phyloP scores from a whole-genome alignment of 495 filamentous ascomycete genomes.

The Collariella sp. region DNA sequence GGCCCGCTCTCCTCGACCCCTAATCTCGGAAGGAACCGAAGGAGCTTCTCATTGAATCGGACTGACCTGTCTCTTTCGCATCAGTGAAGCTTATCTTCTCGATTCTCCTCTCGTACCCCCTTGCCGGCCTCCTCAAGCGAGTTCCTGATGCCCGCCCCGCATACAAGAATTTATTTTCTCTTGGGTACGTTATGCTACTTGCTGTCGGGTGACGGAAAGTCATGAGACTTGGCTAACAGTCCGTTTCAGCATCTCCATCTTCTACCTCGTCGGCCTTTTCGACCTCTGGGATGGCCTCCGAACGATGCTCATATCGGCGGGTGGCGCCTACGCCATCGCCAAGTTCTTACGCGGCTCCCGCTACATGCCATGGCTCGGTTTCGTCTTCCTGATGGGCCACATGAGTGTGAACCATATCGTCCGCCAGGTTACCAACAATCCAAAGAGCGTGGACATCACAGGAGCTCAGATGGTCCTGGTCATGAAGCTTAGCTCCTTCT shows the following conservation, averaged over 20 bases:
- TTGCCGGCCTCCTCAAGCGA: slow-evolving; percentile 81
- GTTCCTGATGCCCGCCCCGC: slow-evolving; percentile 78
- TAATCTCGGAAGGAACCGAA: neutral
- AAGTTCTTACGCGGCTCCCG: slow-evolving; percentile 71
- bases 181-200: slow-evolving; percentile 44
- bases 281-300: slow-evolving; percentile 82
- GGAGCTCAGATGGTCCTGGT: slow-evolving; percentile 96
- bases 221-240: slow-evolving; percentile 1
- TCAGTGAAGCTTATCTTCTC: slow-evolving; percentile 88
- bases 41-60: neutral
- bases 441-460: slow-evolving; percentile 72
- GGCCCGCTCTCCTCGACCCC: neutral
- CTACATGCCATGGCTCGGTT: slow-evolving; percentile 97
- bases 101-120: slow-evolving; percentile 86
- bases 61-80: slow-evolving; percentile 15
- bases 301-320: slow-evolving; percentile 70
- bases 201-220: neutral
- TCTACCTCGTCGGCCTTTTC: slow-evolving; percentile 92
- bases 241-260: slow-evolving; percentile 54
- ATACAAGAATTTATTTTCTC: slow-evolving; percentile 84
- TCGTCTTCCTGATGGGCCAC: slow-evolving; percentile 90
- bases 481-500: slow-evolving; percentile 97
- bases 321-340: slow-evolving; percentile 74
- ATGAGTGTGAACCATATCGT: slow-evolving; percentile 84
- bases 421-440: slow-evolving; percentile 60